Evolutionary conservation across 2,329 filamentous ascomycete genomes (phyloP), one percentile per base, ranked within the genome.

Genomic region (Drechslerella coelobrocha): DNA sequence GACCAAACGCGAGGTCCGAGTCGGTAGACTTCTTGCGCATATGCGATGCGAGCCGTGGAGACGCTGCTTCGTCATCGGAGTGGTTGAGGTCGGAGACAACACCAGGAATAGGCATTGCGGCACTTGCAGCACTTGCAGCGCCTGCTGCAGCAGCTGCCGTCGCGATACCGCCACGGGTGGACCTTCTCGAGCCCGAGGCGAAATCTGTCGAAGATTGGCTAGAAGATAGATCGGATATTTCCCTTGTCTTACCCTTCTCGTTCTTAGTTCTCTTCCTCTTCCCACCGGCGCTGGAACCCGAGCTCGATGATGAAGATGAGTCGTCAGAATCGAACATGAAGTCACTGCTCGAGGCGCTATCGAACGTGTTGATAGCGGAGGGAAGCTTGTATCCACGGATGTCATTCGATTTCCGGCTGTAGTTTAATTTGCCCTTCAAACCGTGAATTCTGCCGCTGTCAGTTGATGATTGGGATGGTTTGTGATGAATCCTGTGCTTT

Each of bases 1-100:
- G 26, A 47, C 57, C 57, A 34, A 71, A 71, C 0, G 66, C 66
- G 10, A 71, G 41, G 17, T 63, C 48, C 17, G 57, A 62, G 47
- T 71, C 66, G 5, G 66, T 71, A 2, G 66, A 71, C 53, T 71
- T 71, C 45, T 71, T 71, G 43, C 66, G 66, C 57, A 71, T 62
- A 19, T 62, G 59, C 12, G 66, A 34, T 47, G 57, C 57, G 26
- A 61, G 55, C 52, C 63, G 55, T 41, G 63, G 63, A 9, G 66
- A 71, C 4, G 66, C 61, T 4, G 48, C 52, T 62, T 63, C 66
- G 27, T 71, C 66, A 24, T 71, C 66, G 14, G 66, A 71, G 23
- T 71, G 66, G 31, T 71, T 71, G 12, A 71, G 23, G 21, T 71
- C 66, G 37, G 52, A 59, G 24, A 71, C 57, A 23, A 52, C 41